Base-by-base conservation (phyloP, 2,329 filamentous ascomycete genomes). In the Corynespora cassiicola region DNA sequence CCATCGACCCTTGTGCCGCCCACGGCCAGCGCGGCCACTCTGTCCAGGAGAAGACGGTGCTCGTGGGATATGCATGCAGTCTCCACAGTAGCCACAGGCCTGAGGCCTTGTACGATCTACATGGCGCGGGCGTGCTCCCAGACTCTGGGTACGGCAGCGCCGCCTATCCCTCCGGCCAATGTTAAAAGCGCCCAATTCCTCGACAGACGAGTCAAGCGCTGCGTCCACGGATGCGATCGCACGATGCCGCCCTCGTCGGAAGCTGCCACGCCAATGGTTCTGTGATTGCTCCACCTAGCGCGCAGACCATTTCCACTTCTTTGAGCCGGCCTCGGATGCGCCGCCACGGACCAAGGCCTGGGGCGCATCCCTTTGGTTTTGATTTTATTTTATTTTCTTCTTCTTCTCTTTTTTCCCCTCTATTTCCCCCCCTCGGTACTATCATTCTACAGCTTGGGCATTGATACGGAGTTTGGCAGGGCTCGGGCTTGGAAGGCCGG, bases 51-150 rank as follows among this genome's bases (percentile, higher is more conserved):
- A 85, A 86, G 64, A 87, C 81, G 6, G 87, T 96, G 34, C 76
- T 88, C 14, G 90, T 96, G 16, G 91, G 90, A 34, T 94, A 94
- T 63, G 80, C 86, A 35, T 96, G 90, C 71, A 68, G 73, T 29
- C 67, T 65, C 17, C 86, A 89, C 64, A 65, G 58, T 33, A 62
- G 45, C 45, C 51, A 58, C 31, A 55, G 64, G 21, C 43, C 63
- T 14, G 48, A 58, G 31, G 30, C 42, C 17, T 26, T 27, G 26
- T 55, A 56, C 30, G 38, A 32, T 31, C 12, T 30, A 17, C 47
- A 35, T 12, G 36, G 45, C 29, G 35, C 46, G 15, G 52, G 50
- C 20, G 45, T 60, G 8, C 52, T 57, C 14, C 52, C 59, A 20
- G 62, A 64, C 33, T 61, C 54, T 30, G 63, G 57, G 23, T 63